Evolutionary conservation across 441 rosid species (phyloP).

Genomic region (Capsella rubella): DNA sequence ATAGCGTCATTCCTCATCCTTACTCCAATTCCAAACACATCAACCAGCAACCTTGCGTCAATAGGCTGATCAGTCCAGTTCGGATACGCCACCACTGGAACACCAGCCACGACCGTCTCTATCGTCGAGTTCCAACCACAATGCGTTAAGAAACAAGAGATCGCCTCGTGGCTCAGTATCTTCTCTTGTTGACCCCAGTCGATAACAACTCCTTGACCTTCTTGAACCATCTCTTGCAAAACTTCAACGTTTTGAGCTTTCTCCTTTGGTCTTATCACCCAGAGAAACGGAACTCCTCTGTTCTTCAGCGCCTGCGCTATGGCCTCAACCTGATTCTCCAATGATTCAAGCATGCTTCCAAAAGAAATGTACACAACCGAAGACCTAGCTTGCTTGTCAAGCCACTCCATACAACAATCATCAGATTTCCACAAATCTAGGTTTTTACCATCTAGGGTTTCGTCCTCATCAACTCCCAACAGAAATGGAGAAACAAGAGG

Average conservation of each 20-base stretch:
- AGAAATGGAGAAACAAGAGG: constrained; percentile 57
- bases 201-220: constrained; percentile 51
- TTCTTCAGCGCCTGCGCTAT: constrained; percentile 53
- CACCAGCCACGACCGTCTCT: constrained; percentile 56
- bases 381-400: constrained; percentile 49
- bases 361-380: constrained; percentile 65
- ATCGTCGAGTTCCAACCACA: constrained; percentile 64
- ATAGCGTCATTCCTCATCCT: constrained; percentile 43
- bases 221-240: constrained; percentile 43
- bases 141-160: constrained; percentile 60
- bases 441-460: constrained; percentile 27
- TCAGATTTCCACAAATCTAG: constrained; percentile 49
- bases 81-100: constrained; percentile 57
- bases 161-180: constrained; percentile 49
- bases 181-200: constrained; percentile 62
- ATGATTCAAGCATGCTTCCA: constrained; percentile 50
- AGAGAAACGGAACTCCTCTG: constrained; percentile 47
- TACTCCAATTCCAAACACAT: constrained; percentile 54
- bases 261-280: constrained; percentile 56
- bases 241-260: not conserved
- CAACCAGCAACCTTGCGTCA: constrained; percentile 51
- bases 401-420: constrained; percentile 56
- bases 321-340: constrained; percentile 47
- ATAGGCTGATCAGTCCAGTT: constrained; percentile 59
- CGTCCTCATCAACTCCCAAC: constrained; percentile 37